Conservation (phyloP, 2,329 filamentous ascomycete genomes). For the Monosporascus sp. region DNA sequence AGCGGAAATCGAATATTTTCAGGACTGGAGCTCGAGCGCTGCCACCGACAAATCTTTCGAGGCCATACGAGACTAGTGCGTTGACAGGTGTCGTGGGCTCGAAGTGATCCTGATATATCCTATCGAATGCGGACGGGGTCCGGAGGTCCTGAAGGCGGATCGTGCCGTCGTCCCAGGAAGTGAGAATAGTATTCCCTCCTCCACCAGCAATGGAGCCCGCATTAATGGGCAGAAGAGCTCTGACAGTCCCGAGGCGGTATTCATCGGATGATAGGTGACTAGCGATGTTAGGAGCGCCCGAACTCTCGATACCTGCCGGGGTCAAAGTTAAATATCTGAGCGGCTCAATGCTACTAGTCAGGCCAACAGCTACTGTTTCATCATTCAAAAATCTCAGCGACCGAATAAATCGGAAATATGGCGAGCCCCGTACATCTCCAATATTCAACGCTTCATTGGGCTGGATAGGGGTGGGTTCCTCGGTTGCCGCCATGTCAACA, state of each 20-base stretch:
- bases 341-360: conserved; percentile 37
- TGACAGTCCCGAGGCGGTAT: conserved; percentile 30
- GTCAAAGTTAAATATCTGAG: conserved; percentile 42
- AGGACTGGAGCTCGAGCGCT: conserved; percentile 38
- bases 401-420: conserved; percentile 24
- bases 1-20: conserved; percentile 51
- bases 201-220: conserved; percentile 25
- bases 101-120: conserved; percentile 48
- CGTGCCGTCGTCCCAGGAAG: conserved; percentile 49
- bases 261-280: conserved; percentile 19
- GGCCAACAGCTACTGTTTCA: conserved; percentile 39
- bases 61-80: conserved; percentile 44
- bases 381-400: conserved; percentile 41
- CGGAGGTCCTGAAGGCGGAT: conserved; percentile 46
- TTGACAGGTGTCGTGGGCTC: conserved; percentile 41
- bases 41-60: conserved; percentile 46
- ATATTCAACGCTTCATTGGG: conserved; percentile 17
- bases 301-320: conserved; percentile 37
- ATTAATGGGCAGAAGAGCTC: conserved; percentile 42
- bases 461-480: conserved; percentile 7
- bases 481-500: conserved; percentile 5
- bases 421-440: conserved; percentile 6
- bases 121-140: conserved; percentile 40
- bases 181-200: conserved; percentile 39
- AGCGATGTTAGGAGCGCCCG: conserved; percentile 29